These are phyloP conservation scores for Barnettozyma pratensis DNA, from an alignment of 805 yeast genomes.

Conservation along the genomic window DNA sequence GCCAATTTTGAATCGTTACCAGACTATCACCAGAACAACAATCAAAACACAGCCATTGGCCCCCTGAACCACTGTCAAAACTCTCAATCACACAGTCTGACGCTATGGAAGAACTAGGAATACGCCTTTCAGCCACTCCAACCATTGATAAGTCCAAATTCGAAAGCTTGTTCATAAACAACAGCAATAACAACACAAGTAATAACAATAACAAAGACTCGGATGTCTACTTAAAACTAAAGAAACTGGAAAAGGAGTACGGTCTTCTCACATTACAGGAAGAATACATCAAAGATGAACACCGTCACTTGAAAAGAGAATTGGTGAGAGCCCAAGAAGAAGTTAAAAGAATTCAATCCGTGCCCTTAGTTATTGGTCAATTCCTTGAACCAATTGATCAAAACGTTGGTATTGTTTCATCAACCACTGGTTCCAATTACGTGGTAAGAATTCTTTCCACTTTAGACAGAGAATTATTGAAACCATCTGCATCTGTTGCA, in stretches of 20 bases:
- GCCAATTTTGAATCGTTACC: neutral
- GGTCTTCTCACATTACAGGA: conserved; percentile 85
- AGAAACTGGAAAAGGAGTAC: conserved; percentile 85
- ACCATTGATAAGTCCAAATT: conserved; percentile 29
- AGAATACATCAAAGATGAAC: conserved; percentile 96
- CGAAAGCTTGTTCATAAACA: conserved; percentile 24
- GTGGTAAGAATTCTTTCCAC: conserved; percentile 95
- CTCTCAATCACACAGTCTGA: neutral
- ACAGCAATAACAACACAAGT: neutral
- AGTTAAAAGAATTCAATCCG: conserved; percentile 95
- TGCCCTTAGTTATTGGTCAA: conserved; percentile 97
- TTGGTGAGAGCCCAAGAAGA: conserved; percentile 96
- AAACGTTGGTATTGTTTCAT: conserved; percentile 92
- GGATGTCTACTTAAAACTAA: conserved; percentile 80
- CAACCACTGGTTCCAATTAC: conserved; percentile 96
- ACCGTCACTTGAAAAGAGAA: conserved; percentile 92
- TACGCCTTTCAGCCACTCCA: conserved; percentile 31
- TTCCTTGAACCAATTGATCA: conserved; percentile 96
- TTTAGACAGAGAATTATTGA: conserved; percentile 87
- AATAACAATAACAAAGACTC: conserved; percentile 23
- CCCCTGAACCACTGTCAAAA: neutral
- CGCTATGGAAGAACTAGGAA: conserved; percentile 61
- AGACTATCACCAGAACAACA: neutral
- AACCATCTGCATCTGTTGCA: conserved; percentile 94
- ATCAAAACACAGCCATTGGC: neutral